These are phyloP conservation scores for Pyrenophora graminea DNA, from an alignment of 2,329 filamentous ascomycete species.

Conservation along the genomic window DNA sequence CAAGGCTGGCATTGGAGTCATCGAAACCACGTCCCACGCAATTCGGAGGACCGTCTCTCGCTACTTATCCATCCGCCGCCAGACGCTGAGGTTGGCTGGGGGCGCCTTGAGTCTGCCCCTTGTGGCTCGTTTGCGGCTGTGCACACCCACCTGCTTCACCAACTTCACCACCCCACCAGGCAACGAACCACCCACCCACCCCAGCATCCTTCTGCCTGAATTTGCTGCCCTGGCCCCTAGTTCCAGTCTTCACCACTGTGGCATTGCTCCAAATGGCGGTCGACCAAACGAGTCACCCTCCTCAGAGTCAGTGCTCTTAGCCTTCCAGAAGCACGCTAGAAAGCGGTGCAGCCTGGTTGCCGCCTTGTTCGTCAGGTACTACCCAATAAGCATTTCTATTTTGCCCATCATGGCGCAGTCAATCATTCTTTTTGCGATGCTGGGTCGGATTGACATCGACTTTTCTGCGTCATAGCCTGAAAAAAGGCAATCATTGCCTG, in stretches of 20 bases:
- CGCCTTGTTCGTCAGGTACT: constrained; percentile 31
- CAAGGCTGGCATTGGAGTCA: constrained; percentile 25
- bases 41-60: constrained; percentile 27
- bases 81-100: constrained; percentile 13
- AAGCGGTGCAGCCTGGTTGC: constrained; percentile 32
- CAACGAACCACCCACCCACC: constrained; percentile 32
- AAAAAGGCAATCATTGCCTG: constrained; percentile 40
- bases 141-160: constrained; percentile 17
- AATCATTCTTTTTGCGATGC: constrained; percentile 16
- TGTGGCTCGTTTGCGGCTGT: constrained; percentile 36
- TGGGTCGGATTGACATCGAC: constrained; percentile 20
- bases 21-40: constrained; percentile 14
- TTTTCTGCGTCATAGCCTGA: constrained; percentile 36
- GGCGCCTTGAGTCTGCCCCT: constrained; percentile 37
- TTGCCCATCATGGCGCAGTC: constrained; percentile 34
- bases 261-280: constrained; percentile 34
- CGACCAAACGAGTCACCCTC: constrained; percentile 36
- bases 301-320: constrained; percentile 16
- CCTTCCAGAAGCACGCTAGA: constrained; percentile 34
- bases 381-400: constrained; percentile 24
- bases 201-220: constrained; percentile 32
- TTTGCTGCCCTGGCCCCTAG: constrained; percentile 27
- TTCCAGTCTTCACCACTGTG: constrained; percentile 24
- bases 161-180: constrained; percentile 32
- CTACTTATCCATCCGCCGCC: constrained; percentile 34